A percentile compares a stretch with the other conserved stretches of the same genome.
Conservation (phyloP, 495 filamentous ascomycete species). For the Peziza echinospora region DNA sequence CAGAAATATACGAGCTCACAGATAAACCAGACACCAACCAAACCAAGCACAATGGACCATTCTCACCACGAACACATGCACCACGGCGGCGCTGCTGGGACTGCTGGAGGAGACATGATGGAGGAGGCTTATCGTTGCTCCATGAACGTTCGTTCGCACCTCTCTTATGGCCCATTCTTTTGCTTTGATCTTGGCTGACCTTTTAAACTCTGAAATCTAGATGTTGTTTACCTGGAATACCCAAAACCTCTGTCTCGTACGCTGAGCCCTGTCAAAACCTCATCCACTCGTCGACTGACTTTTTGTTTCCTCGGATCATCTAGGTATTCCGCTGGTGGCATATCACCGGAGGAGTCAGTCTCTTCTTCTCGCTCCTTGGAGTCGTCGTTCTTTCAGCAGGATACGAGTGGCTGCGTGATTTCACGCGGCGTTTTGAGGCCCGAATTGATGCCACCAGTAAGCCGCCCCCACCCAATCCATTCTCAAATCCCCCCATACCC, state of each 20-base stretch:
- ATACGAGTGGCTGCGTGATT: slow-evolving; percentile 70
- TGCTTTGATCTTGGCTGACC: slow-evolving; percentile 8
- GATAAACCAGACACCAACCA: too few relatives aligned
- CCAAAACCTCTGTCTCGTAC: slow-evolving; percentile 74
- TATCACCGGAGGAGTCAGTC: slow-evolving; percentile 42
- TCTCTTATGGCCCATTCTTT: neutral
- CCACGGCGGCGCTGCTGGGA: neutral
- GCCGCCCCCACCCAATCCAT: slow-evolving; percentile 12
- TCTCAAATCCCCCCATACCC: slow-evolving; percentile 1
- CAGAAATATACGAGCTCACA: too few relatives aligned
- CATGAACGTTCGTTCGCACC: neutral
- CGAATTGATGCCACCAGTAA: slow-evolving; percentile 36
- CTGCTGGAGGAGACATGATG: neutral
- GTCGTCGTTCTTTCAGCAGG: slow-evolving; percentile 66
- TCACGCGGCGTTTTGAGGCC: slow-evolving; percentile 54
- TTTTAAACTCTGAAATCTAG: neutral
- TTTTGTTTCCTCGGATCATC: neutral
- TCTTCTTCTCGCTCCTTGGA: slow-evolving; percentile 60
- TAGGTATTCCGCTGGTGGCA: slow-evolving; percentile 80
- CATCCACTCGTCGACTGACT: neutral
- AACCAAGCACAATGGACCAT: neutral
- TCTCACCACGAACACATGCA: neutral
- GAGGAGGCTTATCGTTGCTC: neutral
- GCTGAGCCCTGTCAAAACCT: slow-evolving; percentile 24
- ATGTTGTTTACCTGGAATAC: slow-evolving; percentile 88